Base-by-base conservation (phyloP, 2,329 filamentous ascomycete genomes). In the Monosporascus sp. region DNA sequence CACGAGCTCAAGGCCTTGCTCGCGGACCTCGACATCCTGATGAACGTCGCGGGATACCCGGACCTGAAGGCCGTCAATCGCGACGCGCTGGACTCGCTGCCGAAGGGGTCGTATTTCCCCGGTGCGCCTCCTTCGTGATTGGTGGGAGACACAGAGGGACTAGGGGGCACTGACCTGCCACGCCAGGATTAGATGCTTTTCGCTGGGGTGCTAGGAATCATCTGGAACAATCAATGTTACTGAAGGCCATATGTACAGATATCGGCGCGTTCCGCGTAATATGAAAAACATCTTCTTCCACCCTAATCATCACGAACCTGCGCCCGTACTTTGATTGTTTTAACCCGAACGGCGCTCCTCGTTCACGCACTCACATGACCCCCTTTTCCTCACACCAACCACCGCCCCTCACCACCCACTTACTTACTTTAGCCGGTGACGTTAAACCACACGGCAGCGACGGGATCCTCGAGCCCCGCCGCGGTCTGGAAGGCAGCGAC, bases 1-100 rank as follows among this genome's bases (percentile, higher is more conserved):
- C 83, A 86, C 68, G 80, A 86, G 7, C 78, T 86, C 74, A 82
- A 81, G 68, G 73, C 74, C n/a, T 64, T 86, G 26, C 65, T 87
- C 49, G 82, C 81, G 0, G 83, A 86, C 52, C 75, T 86, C 36
- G 82, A 86, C 63, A 84, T 85, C 44, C 55, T 84, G 53, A 79
- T 86, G 76, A 81, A 80, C 48, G 78, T 83, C 2, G 78, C 74
- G 19, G 82, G 83, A 0, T 81, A 78, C 56, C 76, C 77, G 48
- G 75, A 71, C 40, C 66, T 85, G 3, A 69, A 71, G 2, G 76
- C 83, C 52, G 81, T 86, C 52, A 73, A 79, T 47, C 68, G 71
- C 27, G 67, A 68, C 8, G 65, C 69, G 53, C 52, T 71, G 58
- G 73, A 78, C 50, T 75, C 71, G 19, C 67, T 74, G 34, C 73